Base-by-base conservation (phyloP, 129 eudicot species). In the Tanacetum coccineum region DNA sequence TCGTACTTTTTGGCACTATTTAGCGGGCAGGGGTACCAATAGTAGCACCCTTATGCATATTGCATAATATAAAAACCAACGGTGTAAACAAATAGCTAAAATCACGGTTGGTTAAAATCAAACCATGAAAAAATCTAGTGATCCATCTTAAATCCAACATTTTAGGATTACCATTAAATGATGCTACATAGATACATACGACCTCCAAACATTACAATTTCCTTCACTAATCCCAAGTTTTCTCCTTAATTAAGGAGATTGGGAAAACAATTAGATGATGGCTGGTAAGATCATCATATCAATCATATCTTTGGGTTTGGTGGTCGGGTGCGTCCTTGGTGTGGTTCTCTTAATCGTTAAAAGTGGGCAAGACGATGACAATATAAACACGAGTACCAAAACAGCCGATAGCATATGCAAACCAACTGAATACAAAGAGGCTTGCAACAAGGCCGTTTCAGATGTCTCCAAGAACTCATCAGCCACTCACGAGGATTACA, bases 401-500 rank as follows among this genome's bases (percentile, higher is more conserved):
- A 48, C 81, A 2, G 78, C 84, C 15, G 69, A 74, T 14, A 65
- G 82, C 58, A 49, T 89, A 9, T 89, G 96, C 59, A 78, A 70
- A 48, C 81, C 78, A 12, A 78, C 94, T 7, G 72, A 72, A 10
- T 76, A 62, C 64, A 83, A 83, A 70, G 90, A 89, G 10, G 80
- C 80, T 2, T 89, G 96, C 67, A 73, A 73, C 9, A 65, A 59
- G 51, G 86, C 78, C 57, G 77, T 81, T 2, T 67, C 52, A 9
- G 45, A 65, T 13, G 87, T 73, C 1, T 87, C 87, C 14, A 81
- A 83, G 58, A 88, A 88, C 66, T 53, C 77, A 3, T 74, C 83
- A 0, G 87, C 96, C 62, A 83, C 85, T 70, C 75, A 79, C 2
- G 77, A 70, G 73, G 96, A 89, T 69, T 83, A 78, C 73, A 64